Evolutionary conservation across 2,329 filamentous ascomycete species (phyloP), one percentile per base, ranked within the genome.

Genomic region (Penicillium oxalicum): DNA sequence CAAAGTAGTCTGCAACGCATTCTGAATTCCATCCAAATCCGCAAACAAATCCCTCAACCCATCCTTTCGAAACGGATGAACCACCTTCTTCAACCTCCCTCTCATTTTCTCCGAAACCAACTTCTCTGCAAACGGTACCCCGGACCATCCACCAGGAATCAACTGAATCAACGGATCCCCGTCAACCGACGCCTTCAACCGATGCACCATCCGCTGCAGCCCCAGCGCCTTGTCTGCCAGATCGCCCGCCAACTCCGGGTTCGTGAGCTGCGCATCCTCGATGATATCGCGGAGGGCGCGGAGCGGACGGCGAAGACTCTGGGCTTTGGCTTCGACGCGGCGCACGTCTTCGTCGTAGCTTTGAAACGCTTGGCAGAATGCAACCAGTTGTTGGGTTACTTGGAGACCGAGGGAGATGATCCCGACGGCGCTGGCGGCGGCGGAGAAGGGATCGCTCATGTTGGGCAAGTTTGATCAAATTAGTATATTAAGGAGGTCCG

Each of bases 1-100:
- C 33, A 44, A 37, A n/a, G 32, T 44, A 26, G 33, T 44, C 25
- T 44, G 42, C 42, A 44, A 37, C 11, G 42, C 25, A 24, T 37
- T 44, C 33, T 44, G 42, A 37, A 44, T 44, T 6, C 33, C 32
- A 35, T 44, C 33, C 42, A 44, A 24, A 18, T 37, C 42, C 5
- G 18, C 33, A 35, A 35, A 36, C 24, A 44, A 27, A 25, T 36
- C 42, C 33, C 9, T 28, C 25, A 44, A 18, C 5, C 12, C 25
- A 44, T 37, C 42, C 42, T 5, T 44, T 32, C 42, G 25, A 36
- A 44, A 44, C 33, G 42, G 42, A 28, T 44, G 36, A 28, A 44
- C 33, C 26, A 36, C 25, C 42, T 12, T 44, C 33, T 37, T 44
- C 34, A 44, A 29, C 32, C 36, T 24, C 6, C 33, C 33, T 25